Percentiles rank a stretch among this genome's conserved stretches.
phyloP scores from a whole-genome alignment of 1,139 yeast genomes.

The Taphrina deformans region DNA sequence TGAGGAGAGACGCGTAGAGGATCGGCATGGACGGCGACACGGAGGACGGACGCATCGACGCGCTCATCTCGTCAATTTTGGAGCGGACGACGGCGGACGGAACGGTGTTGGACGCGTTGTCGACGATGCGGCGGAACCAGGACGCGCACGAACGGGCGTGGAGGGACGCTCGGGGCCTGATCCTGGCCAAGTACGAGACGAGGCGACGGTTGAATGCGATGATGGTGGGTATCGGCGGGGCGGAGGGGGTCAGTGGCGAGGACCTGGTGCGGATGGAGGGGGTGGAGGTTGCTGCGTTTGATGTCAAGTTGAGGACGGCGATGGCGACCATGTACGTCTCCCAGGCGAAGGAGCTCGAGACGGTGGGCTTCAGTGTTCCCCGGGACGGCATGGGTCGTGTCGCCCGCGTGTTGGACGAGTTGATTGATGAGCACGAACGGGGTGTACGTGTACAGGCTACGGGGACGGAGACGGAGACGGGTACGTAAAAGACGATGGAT shows the following conservation, averaged over 20 bases:
- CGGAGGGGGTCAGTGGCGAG: background rate
- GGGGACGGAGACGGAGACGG: no score
- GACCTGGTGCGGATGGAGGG: background rate
- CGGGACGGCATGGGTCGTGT: background rate
- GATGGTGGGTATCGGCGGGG: background rate
- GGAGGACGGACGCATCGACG: background rate
- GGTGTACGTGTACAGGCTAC: no score
- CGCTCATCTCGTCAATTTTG: background rate
- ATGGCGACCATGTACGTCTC: background rate
- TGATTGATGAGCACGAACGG: background rate
- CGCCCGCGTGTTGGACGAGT: background rate
- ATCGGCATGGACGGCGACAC: background rate
- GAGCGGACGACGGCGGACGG: background rate
- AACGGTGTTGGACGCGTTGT: background rate
- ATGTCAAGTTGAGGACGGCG: background rate
- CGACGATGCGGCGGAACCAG: background rate
- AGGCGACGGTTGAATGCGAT: background rate
- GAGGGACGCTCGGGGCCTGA: background rate
- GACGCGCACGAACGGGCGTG: constrained; percentile 12
- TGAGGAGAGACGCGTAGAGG: no score
- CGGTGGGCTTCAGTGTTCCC: background rate
- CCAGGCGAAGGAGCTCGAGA: background rate
- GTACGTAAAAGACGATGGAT: background rate
- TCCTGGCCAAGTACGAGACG: background rate
- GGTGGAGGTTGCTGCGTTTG: background rate